A percentile compares a stretch with the other conserved stretches of the same genome.
Evolutionary conservation across 2,329 filamentous ascomycete species (phyloP).

Genomic region (Paecilomyces variotii): DNA sequence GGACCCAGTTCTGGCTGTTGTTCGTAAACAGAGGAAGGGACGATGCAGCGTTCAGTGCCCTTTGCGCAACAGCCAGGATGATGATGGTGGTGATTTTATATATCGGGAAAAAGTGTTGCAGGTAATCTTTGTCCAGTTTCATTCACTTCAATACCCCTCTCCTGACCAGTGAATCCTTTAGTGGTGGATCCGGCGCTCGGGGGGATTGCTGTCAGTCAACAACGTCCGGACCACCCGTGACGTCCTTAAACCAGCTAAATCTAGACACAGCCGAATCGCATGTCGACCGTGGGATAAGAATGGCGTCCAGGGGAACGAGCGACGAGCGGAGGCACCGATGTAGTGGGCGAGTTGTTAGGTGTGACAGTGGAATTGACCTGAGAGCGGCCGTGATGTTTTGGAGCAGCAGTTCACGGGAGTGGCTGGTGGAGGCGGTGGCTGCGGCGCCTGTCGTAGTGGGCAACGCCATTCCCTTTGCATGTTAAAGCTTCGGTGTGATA

Average conservation of each 20-base stretch:
- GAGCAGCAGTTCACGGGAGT: constrained; percentile 7
- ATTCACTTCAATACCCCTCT: background rate
- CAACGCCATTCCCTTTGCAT: constrained; percentile 16
- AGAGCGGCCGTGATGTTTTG: constrained; percentile 15
- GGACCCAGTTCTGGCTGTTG: background rate
- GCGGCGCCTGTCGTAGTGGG: constrained; percentile 23
- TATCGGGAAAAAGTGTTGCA: background rate
- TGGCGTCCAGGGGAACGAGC: background rate
- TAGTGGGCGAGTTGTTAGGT: background rate
- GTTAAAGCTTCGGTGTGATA: background rate
- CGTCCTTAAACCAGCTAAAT: constrained; percentile 13
- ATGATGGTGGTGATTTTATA: background rate
- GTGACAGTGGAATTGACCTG: background rate
- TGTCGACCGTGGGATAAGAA: constrained; percentile 9
- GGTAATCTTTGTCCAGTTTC: background rate
- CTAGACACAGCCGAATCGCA: constrained; percentile 13
- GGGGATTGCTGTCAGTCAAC: constrained; percentile 10
- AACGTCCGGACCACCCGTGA: constrained; percentile 15
- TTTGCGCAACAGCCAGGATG: background rate
- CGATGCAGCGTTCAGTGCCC: background rate
- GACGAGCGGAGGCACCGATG: background rate
- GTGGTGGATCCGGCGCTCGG: background rate
- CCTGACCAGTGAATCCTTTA: background rate
- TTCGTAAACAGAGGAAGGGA: background rate
- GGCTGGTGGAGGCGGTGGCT: constrained; percentile 10